Evolutionary conservation across 1,284 basidiomycete genomes (phyloP), one percentile per base, ranked within the genome.

Genomic region (Leucoagaricus sp.): DNA sequence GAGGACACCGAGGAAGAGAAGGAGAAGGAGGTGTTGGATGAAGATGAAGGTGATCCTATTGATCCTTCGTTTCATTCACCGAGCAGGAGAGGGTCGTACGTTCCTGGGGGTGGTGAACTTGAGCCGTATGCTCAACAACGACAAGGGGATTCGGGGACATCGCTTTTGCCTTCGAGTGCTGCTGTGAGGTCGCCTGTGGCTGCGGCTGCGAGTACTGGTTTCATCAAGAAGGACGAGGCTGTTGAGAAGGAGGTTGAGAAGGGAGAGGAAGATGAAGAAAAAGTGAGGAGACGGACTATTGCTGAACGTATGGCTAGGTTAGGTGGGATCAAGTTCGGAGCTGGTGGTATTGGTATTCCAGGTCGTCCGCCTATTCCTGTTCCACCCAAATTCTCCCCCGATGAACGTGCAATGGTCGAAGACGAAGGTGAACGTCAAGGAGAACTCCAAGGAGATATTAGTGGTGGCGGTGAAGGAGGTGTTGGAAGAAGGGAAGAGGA

Each of bases 301-400:
- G 87, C 89, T 1, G 89, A 91, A 61, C 79, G 89, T 3, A 90
- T 92, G 88, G 89, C 89, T 0, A 87, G 83, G 62, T 72, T 92
- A 1, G 88, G 89, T 26, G 88, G 86, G 2, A 83, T 91, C 61
- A 79, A 77, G 58, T 87, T 91, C 60, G 89, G 89, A 3, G 84
- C 77, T 17, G 81, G n/a, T n/a, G n/a, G n/a, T n/a, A n/a, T n/a
- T n/a, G n/a, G n/a, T n/a, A n/a, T 81, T 34, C 69, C 69, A 42
- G 68, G 73, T 19, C 71, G 70, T 1, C 71, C 77, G 4, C 67
- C 77, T 19, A 68, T 75, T 10, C 65, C 69, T 1, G 68, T 36
- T 25, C 28, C 50, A 9, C 17, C 36, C 9, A n/a, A n/a, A n/a
- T n/a, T n/a, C n/a, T n/a, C n/a, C n/a, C n/a, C n/a, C n/a, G n/a